A percentile compares a stretch with the other conserved stretches of the same genome.
phyloP scores from a whole-genome alignment of 2,329 filamentous ascomycete species.

The Talaromyces verruculosus region DNA sequence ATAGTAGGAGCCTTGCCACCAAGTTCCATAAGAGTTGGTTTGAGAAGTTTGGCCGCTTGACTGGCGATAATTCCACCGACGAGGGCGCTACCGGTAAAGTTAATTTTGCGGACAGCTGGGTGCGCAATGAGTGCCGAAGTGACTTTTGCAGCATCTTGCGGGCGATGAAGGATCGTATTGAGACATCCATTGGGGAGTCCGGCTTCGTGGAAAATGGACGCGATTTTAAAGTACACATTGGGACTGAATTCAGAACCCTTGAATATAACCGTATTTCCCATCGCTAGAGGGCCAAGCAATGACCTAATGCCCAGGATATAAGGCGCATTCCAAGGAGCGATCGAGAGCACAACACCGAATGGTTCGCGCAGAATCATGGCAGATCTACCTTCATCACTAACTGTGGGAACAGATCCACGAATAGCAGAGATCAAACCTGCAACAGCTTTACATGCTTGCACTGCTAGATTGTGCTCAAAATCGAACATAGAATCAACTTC shows the following conservation, averaged over 20 bases:
- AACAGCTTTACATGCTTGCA: slow-evolving; percentile 5
- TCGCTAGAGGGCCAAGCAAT: slow-evolving; percentile 25
- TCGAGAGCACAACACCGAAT: slow-evolving; percentile 16
- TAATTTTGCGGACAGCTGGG: slow-evolving; percentile 42
- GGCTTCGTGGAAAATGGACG: slow-evolving; percentile 40
- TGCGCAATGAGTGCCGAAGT: slow-evolving; percentile 41
- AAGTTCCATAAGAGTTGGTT: slow-evolving; percentile 50
- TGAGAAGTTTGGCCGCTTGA: slow-evolving; percentile 43
- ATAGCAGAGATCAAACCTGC: slow-evolving; percentile 12
- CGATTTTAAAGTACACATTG: slow-evolving; percentile 34
- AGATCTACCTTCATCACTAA: slow-evolving; percentile 35
- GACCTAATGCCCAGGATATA: slow-evolving; percentile 28
- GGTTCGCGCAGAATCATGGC: slow-evolving; percentile 19
- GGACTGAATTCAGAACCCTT: slow-evolving; percentile 39
- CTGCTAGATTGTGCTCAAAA: slow-evolving; percentile 6
- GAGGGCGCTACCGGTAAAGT: slow-evolving; percentile 48
- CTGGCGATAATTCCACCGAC: slow-evolving; percentile 46
- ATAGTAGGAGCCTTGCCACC: slow-evolving; percentile 50
- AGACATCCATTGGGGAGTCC: slow-evolving; percentile 46
- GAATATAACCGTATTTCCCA: slow-evolving; percentile 25
- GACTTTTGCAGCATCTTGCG: slow-evolving; percentile 36
- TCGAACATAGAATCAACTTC: slow-evolving; percentile 8
- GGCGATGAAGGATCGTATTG: slow-evolving; percentile 40
- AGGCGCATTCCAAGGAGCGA: slow-evolving; percentile 24
- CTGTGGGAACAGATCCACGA: slow-evolving; percentile 30